phyloP scores from a whole-genome alignment of 345 rosid genomes.

The Linum usitatissimum region DNA sequence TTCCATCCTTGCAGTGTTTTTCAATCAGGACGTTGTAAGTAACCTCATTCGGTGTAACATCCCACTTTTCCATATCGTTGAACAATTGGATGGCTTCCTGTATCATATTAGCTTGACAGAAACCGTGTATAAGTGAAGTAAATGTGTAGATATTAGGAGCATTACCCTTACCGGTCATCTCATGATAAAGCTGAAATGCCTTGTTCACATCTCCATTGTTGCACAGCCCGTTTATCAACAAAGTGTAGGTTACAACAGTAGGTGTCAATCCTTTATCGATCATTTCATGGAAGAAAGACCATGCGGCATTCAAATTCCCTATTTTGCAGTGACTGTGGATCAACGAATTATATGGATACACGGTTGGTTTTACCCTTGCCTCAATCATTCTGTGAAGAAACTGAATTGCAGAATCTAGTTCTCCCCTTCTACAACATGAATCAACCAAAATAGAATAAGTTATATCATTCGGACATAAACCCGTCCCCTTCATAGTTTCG shows the following conservation, averaged over 20 bases:
- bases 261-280: slow-evolving; percentile 44
- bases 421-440: slow-evolving; percentile 70
- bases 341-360: slow-evolving; percentile 75
- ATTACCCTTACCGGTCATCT: slow-evolving; percentile 75
- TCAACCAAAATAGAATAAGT: slow-evolving; percentile 67
- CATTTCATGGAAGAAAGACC: slow-evolving; percentile 48
- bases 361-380: slow-evolving; percentile 36
- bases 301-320: slow-evolving; percentile 47
- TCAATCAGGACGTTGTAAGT: slow-evolving; percentile 82
- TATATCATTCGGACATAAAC: slow-evolving; percentile 44
- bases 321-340: slow-evolving; percentile 68
- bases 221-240: slow-evolving; percentile 68
- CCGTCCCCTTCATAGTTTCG: slow-evolving; percentile 37
- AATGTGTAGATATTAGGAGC: slow-evolving; percentile 54
- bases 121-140: slow-evolving; percentile 62
- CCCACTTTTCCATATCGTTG: slow-evolving; percentile 48
- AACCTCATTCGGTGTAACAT: slow-evolving; percentile 58
- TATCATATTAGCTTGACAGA: slow-evolving; percentile 45
- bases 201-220: slow-evolving; percentile 38
- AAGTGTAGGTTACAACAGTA: slow-evolving; percentile 65
- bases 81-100: slow-evolving; percentile 47
- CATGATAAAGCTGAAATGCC: slow-evolving; percentile 67
- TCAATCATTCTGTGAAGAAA: slow-evolving; percentile 45
- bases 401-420: slow-evolving; percentile 42
- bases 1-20: slow-evolving; percentile 53